Conservation (phyloP, 495 filamentous ascomycete genomes). For the Tuber microsphaerosporum region DNA sequence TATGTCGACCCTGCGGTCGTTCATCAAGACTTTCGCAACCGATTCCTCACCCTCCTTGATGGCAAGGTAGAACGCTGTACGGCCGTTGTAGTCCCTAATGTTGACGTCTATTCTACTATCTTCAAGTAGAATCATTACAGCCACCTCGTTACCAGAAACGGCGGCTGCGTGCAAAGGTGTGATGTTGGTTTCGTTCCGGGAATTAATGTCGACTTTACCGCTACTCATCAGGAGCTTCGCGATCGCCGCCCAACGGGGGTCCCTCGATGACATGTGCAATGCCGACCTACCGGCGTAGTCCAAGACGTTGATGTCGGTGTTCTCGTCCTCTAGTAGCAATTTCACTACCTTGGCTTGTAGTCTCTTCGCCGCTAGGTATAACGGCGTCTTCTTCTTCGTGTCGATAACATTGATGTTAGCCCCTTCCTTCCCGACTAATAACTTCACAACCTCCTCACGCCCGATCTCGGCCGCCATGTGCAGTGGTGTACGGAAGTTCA, state of each 20-base stretch:
- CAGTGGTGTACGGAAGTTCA: constrained; percentile 19
- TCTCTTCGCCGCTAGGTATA: constrained; percentile 24
- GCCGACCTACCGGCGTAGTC: constrained; percentile 20
- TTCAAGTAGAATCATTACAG: not conserved
- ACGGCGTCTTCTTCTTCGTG: constrained; percentile 14
- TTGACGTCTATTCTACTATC: not conserved
- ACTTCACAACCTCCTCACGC: constrained; percentile 16
- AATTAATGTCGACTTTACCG: not conserved
- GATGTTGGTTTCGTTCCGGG: not conserved
- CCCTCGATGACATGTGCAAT: constrained; percentile 21
- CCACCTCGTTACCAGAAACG: not conserved
- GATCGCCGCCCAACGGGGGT: not conserved
- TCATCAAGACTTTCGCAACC: not conserved
- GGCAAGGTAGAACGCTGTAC: not conserved
- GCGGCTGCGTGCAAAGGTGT: not conserved
- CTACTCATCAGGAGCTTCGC: not conserved
- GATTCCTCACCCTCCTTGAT: not conserved
- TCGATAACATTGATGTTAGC: constrained; percentile 27
- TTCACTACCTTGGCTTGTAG: constrained; percentile 17
- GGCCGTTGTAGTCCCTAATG: not conserved
- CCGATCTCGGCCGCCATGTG: constrained; percentile 22
- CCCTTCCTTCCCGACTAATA: constrained; percentile 16
- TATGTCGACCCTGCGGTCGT: not conserved
- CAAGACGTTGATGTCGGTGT: constrained; percentile 13
- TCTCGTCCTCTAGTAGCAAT: constrained; percentile 15